phyloP scores from a whole-genome alignment of 2,329 filamentous ascomycete species.

The Fusarium acutatum region DNA sequence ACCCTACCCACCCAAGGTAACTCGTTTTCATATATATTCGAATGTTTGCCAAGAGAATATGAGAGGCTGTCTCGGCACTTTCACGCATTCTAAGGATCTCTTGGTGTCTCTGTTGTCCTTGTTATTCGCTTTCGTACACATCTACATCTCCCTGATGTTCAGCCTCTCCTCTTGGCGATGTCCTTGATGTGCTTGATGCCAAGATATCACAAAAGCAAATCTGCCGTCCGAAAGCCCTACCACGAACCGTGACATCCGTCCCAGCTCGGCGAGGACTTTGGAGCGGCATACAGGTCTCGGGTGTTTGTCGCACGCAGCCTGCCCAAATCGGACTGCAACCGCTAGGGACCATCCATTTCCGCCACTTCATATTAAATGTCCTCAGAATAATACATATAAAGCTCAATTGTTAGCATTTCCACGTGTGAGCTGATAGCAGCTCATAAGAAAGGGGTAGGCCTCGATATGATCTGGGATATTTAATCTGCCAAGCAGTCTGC shows the following conservation, averaged over 20 bases:
- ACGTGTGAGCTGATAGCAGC: background rate
- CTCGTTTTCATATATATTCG: background rate
- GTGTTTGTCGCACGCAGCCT: background rate
- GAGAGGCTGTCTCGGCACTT: background rate
- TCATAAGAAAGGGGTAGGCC: background rate
- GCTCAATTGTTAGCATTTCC: background rate
- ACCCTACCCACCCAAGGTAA: background rate
- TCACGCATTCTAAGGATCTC: background rate
- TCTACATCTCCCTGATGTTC: background rate
- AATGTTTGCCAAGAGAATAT: background rate
- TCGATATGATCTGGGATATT: background rate
- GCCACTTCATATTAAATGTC: slow-evolving; percentile 22
- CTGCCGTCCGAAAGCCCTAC: background rate
- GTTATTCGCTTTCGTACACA: background rate
- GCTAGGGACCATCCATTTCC: background rate
- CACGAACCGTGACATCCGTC: background rate
- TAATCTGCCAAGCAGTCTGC: background rate
- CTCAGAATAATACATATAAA: background rate
- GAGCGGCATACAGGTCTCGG: background rate
- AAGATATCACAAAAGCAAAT: background rate
- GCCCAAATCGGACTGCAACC: background rate
- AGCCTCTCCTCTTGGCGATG: background rate
- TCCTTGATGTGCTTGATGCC: background rate
- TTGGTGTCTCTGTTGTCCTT: background rate
- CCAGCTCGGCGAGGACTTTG: background rate